phyloP scores from a whole-genome alignment of 805 yeast genomes.

The Yarrowia sp. region DNA sequence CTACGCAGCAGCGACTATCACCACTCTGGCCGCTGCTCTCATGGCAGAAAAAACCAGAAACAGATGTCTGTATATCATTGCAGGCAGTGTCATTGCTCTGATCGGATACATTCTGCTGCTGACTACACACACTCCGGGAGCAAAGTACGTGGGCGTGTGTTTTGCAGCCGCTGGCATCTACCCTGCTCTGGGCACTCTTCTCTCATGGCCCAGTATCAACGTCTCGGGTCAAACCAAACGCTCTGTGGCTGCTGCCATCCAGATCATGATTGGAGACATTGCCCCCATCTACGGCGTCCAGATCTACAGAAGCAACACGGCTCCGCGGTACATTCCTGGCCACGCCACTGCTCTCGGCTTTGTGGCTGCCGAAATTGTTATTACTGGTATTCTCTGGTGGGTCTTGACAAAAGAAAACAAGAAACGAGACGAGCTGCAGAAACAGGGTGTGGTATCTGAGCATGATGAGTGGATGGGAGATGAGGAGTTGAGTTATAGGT shows the following conservation, averaged over 20 bases:
- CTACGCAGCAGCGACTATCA: slow-evolving; percentile 52
- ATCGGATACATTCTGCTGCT: slow-evolving; percentile 15
- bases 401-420: not conserved
- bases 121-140: slow-evolving; percentile 1
- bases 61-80: slow-evolving; percentile 47
- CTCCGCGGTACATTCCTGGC: slow-evolving; percentile 22
- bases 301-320: slow-evolving; percentile 23
- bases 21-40: slow-evolving; percentile 1
- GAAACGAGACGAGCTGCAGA: slow-evolving; percentile 14
- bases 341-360: slow-evolving; percentile 17
- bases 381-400: slow-evolving; percentile 12
- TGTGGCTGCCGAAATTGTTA: slow-evolving; percentile 2
- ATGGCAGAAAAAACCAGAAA: slow-evolving; percentile 44
- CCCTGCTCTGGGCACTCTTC: slow-evolving; percentile 22
- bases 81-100: slow-evolving; percentile 55
- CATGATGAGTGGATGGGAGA: slow-evolving; percentile 17
- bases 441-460: slow-evolving; percentile 8
- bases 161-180: slow-evolving; percentile 30
- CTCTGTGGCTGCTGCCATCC: slow-evolving; percentile 23
- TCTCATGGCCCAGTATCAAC: slow-evolving; percentile 21
- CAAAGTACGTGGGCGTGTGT: slow-evolving; percentile 25
- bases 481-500: slow-evolving; percentile 3
- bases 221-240: slow-evolving; percentile 27
- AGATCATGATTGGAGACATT: slow-evolving; percentile 30
- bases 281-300: slow-evolving; percentile 34